phyloP scores from a whole-genome alignment of 2,329 filamentous ascomycete species.

The Zymoseptoria ardabiliae region DNA sequence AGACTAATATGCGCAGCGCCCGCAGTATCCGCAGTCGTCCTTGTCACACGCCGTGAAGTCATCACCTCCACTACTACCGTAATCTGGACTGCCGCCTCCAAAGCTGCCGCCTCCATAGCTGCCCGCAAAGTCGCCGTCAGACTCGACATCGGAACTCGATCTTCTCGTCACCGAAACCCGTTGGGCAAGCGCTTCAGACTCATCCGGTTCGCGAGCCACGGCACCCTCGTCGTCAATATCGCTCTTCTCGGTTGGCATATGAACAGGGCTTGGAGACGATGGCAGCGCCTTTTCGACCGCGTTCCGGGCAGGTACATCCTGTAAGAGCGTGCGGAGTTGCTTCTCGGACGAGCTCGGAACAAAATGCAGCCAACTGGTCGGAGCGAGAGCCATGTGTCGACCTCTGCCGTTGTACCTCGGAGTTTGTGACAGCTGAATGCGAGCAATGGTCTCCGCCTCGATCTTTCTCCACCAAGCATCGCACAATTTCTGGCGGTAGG shows the following conservation, averaged over 20 bases:
- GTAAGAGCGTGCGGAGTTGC: background rate
- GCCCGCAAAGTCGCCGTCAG: background rate
- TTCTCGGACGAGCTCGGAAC: background rate
- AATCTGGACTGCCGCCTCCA: background rate
- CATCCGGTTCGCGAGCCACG: background rate
- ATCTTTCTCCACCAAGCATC: constrained; percentile 10
- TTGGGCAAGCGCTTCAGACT: background rate
- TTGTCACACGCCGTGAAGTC: background rate
- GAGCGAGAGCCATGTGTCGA: background rate
- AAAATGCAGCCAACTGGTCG: background rate
- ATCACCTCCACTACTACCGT: background rate
- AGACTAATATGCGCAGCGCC: background rate
- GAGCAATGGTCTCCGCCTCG: background rate
- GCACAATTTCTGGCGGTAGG: constrained; percentile 24
- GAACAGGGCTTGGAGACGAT: background rate
- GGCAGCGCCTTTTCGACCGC: background rate
- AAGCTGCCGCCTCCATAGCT: background rate
- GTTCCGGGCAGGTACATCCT: background rate
- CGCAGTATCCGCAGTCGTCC: background rate
- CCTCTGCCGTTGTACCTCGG: background rate
- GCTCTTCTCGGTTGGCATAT: background rate
- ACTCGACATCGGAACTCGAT: background rate
- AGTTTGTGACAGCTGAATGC: background rate
- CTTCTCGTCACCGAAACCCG: background rate
- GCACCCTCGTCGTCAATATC: background rate